Evolutionary conservation across 352 stramenopile genomes (phyloP).

Genomic region (Phytophthora pistaciae): DNA sequence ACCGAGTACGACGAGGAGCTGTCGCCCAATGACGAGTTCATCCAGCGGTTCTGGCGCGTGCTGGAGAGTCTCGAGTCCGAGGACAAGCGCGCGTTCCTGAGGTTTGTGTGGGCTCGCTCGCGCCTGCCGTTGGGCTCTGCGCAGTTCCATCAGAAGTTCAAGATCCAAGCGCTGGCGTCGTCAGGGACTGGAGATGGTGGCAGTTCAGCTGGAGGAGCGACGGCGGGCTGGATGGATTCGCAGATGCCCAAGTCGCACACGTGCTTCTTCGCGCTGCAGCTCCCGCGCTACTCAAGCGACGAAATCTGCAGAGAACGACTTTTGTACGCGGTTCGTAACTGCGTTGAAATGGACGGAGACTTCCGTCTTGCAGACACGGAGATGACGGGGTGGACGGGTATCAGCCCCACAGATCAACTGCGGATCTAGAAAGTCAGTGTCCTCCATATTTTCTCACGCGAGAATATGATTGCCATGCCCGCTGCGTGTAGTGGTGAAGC

Average conservation of each 20-base stretch:
- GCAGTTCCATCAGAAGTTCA: slow-evolving; percentile 89
- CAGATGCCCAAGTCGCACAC: slow-evolving; percentile 90
- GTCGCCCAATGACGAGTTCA: slow-evolving; percentile 63
- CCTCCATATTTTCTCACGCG: too few species aligned
- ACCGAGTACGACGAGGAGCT: slow-evolving; percentile 90
- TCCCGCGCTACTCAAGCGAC: slow-evolving; percentile 84
- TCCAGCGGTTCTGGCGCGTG: slow-evolving; percentile 85
- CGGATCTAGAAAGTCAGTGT: slow-evolving; percentile 42
- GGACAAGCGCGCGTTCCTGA: slow-evolving; percentile 79
- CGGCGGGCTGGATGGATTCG: slow-evolving; percentile 48
- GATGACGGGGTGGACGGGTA: slow-evolving; percentile 79
- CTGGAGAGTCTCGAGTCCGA: slow-evolving; percentile 65
- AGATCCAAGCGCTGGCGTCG: slow-evolving; percentile 75
- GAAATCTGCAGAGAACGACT: slow-evolving; percentile 74
- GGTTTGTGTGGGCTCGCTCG: slow-evolving; percentile 87
- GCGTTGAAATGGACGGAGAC: slow-evolving; percentile 91
- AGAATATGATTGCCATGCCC: too few species aligned
- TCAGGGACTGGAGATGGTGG: slow-evolving; percentile 18
- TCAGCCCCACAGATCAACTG: slow-evolving; percentile 69
- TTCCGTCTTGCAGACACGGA: slow-evolving; percentile 87
- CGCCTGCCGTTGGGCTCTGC: slow-evolving; percentile 63
- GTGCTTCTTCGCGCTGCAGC: slow-evolving; percentile 87
- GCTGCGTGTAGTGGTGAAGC: too few species aligned
- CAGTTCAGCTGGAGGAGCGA: slow-evolving; percentile 4
- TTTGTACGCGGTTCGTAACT: slow-evolving; percentile 89